phyloP scores from a whole-genome alignment of 129 eudicot genomes.

The Ambrosia trifida region DNA sequence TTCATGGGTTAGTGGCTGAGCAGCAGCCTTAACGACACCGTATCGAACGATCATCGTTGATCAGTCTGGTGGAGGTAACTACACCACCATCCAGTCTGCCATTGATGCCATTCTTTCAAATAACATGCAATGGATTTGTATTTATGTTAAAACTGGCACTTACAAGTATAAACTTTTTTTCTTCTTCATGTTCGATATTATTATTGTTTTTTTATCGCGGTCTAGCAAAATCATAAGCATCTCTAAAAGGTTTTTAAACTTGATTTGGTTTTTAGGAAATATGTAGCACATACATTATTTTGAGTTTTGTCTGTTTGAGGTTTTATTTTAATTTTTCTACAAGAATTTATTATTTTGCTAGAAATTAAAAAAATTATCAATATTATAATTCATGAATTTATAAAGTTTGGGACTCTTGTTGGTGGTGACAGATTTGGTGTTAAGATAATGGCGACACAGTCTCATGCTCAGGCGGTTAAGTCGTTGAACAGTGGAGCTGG shows the following conservation, averaged over 20 bases:
- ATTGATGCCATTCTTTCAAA: constrained; percentile 61
- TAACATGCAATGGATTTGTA: constrained; percentile 53
- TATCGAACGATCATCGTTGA: constrained; percentile 54
- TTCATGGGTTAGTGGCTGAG: background rate
- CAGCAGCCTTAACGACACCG: background rate
- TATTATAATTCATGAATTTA: too few species aligned
- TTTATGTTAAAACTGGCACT: constrained; percentile 54
- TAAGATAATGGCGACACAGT: constrained; percentile 61
- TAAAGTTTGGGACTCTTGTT: background rate
- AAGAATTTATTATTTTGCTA: too few species aligned
- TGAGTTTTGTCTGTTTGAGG: too few species aligned
- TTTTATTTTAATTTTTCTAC: too few species aligned
- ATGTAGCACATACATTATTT: too few species aligned
- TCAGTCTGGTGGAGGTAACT: constrained; percentile 59
- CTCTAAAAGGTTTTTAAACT: too few species aligned
- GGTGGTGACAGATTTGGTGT: constrained; percentile 21
- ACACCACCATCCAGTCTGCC: constrained; percentile 61
- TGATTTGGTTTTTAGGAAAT: background rate
- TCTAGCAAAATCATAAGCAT: too few species aligned
- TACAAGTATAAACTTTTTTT: constrained; percentile 47
- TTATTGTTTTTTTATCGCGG: background rate
- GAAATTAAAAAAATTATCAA: too few species aligned
- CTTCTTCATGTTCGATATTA: background rate
- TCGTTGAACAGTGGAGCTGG: constrained; percentile 72
- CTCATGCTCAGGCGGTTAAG: constrained; percentile 73